Conservation (phyloP, 192 early-diverging fungal genomes). For the Spizellomyces sp. region DNA sequence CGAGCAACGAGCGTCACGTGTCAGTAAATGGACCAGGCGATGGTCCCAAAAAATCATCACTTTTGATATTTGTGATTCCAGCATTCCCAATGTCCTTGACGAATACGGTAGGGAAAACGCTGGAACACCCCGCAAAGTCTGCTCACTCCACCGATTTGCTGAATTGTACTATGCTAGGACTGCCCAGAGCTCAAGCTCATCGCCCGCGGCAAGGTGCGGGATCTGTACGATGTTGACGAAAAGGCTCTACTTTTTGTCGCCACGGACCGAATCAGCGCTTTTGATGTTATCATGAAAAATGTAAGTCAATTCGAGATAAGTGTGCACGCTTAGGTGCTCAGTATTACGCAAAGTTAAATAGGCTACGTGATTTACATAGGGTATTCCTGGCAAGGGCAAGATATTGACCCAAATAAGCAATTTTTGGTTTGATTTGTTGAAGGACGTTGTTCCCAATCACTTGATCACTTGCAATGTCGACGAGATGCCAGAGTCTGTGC, state of each 20-base stretch:
- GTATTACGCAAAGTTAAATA: no score
- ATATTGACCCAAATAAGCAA: constrained; percentile 92
- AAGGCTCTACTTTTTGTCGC: constrained; percentile 91
- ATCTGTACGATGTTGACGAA: constrained; percentile 93
- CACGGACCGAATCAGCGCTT: constrained; percentile 96
- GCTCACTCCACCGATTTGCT: no score
- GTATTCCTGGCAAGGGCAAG: constrained; percentile 95
- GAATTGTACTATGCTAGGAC: not conserved
- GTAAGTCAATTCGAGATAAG: constrained; percentile 49
- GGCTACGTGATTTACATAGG: constrained; percentile 46
- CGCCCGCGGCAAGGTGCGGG: constrained; percentile 92
- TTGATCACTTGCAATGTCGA: constrained; percentile 92
- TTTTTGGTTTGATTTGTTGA: constrained; percentile 94
- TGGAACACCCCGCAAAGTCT: no score
- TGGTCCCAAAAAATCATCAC: no score
- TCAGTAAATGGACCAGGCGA: no score
- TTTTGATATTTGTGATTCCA: no score
- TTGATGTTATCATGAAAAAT: constrained; percentile 98
- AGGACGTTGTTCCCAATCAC: constrained; percentile 92
- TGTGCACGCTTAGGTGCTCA: not conserved
- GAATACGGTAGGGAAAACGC: no score
- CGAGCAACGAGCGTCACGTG: no score
- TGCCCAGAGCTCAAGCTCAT: constrained; percentile 94
- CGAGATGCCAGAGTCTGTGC: constrained; percentile 85
- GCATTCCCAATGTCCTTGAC: no score